These are phyloP conservation scores for Trichoderma harzianum DNA, from an alignment of 2,329 filamentous ascomycete genomes.

Conservation along the genomic window DNA sequence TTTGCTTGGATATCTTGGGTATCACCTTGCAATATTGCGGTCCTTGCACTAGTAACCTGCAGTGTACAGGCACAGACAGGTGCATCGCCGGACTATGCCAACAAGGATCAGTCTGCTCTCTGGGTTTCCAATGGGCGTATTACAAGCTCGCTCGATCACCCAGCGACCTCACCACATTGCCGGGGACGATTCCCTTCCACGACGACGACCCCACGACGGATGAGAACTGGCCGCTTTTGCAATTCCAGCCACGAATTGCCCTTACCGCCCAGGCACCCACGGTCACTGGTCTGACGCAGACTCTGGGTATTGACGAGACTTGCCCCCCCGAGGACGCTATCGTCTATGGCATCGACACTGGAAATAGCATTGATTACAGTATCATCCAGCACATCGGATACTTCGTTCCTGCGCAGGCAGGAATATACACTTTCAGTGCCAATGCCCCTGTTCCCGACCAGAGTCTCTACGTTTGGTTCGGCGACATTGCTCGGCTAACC, in stretches of 20 bases:
- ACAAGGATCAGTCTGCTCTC: neutral
- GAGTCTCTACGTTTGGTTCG: slow-evolving; percentile 2
- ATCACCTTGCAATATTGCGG: neutral
- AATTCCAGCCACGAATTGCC: neutral
- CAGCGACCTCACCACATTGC: neutral
- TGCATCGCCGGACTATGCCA: neutral
- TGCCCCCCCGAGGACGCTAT: neutral
- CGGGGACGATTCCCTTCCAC: slow-evolving; percentile 3
- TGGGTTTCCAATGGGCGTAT: neutral
- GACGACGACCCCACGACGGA: neutral
- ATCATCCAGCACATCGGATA: slow-evolving; percentile 6
- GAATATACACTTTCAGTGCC: neutral
- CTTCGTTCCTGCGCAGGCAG: neutral
- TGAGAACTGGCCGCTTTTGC: neutral
- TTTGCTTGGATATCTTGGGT: neutral
- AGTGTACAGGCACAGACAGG: neutral
- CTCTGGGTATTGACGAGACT: neutral
- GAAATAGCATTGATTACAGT: neutral
- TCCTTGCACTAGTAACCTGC: neutral
- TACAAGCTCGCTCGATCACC: neutral
- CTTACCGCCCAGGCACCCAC: neutral
- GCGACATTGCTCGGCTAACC: neutral
- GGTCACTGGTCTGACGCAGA: neutral
- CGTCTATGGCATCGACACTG: neutral
- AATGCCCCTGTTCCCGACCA: neutral